Conservation (phyloP, 257 asterid species). For the Solanum pennellii region DNA sequence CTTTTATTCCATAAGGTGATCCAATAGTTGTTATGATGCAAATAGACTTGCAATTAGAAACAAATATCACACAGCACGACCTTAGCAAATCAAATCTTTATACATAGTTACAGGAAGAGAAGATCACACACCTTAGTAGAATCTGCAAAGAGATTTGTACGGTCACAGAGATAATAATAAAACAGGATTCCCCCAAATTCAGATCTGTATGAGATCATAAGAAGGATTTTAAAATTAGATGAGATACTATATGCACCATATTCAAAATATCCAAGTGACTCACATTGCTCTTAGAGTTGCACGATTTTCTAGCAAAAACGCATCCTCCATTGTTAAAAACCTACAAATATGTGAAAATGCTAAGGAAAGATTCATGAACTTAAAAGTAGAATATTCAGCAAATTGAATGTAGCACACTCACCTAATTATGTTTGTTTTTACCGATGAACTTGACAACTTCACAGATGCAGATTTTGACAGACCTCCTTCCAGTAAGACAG, state of each 20-base stretch:
- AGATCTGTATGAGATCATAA: constrained; percentile 47
- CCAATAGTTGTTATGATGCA: neutral
- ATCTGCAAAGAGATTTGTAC: constrained; percentile 73
- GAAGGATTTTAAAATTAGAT: neutral
- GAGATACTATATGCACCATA: neutral
- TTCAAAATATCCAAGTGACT: constrained; percentile 1
- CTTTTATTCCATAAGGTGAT: neutral
- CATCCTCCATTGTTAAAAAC: constrained; percentile 41
- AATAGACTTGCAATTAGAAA: neutral
- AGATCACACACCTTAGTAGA: constrained; percentile 59
- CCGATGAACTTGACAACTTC: constrained; percentile 45
- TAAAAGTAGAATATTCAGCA: neutral
- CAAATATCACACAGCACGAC: neutral
- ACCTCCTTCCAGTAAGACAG: constrained; percentile 82
- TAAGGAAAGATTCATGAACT: constrained; percentile 4
- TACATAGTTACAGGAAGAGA: neutral
- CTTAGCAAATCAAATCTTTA: neutral
- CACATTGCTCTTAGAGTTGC: constrained; percentile 36
- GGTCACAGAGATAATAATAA: constrained; percentile 84
- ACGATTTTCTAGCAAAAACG: constrained; percentile 39
- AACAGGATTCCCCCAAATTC: constrained; percentile 80
- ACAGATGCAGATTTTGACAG: constrained; percentile 56
- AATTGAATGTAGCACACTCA: constrained; percentile 9
- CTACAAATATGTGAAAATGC: constrained; percentile 13
- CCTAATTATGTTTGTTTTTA: constrained; percentile 74